A percentile compares a stretch with the other conserved stretches of the same genome.
These are phyloP conservation scores for Cercospora citrullina DNA, from an alignment of 2,329 filamentous ascomycete species.

Conservation along the genomic window DNA sequence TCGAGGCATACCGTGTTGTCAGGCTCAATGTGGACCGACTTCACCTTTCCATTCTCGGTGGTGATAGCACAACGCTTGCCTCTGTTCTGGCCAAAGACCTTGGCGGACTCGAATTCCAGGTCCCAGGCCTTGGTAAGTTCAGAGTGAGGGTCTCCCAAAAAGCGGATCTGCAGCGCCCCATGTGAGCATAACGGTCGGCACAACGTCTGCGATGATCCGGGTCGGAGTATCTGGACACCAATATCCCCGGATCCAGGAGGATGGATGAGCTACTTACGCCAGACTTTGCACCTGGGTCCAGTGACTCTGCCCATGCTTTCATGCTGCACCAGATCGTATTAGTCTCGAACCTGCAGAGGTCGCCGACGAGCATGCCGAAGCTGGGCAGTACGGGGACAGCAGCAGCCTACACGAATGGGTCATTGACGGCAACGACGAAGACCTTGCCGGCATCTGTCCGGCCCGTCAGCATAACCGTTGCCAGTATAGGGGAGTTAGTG, in stretches of 20 bases:
- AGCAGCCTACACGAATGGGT: conserved; percentile 75
- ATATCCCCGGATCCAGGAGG: conserved; percentile 4
- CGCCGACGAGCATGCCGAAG: not conserved
- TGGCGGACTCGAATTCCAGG: conserved; percentile 73
- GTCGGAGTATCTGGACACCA: not conserved
- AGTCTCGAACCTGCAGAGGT: conserved; percentile 10
- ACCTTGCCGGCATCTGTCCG: conserved; percentile 65
- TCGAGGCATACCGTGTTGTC: conserved; percentile 50
- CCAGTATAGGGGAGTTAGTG: not conserved
- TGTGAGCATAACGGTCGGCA: not conserved
- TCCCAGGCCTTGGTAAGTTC: conserved; percentile 82
- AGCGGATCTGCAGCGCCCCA: conserved; percentile 67
- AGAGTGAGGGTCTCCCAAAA: conserved; percentile 78
- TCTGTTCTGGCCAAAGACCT: conserved; percentile 78
- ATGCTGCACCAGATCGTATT: conserved; percentile 48
- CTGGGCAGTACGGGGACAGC: not conserved
- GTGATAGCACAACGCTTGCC: conserved; percentile 87
- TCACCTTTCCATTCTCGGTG: conserved; percentile 81
- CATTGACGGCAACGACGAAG: conserved; percentile 90
- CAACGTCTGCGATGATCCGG: not conserved
- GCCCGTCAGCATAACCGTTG: not conserved
- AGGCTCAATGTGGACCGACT: conserved; percentile 77
- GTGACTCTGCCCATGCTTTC: conserved; percentile 79
- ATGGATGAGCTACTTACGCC: conserved; percentile 57
- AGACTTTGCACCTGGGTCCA: conserved; percentile 73